phyloP scores from a whole-genome alignment of 495 filamentous ascomycete genomes.

The Aspergillus heteromorphus region DNA sequence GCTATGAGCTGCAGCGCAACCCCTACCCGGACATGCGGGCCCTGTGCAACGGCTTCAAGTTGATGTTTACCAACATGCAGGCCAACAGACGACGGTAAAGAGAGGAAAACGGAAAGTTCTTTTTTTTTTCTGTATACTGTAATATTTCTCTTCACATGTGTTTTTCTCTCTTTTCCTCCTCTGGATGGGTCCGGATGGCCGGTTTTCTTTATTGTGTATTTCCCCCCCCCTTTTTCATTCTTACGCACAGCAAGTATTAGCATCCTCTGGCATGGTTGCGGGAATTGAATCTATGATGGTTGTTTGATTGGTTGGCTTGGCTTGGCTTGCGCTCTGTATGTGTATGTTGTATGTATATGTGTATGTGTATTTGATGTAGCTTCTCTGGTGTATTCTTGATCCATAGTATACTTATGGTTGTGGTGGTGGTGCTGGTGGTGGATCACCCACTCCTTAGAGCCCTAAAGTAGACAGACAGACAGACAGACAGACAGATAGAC shows the following conservation, averaged over 20 bases:
- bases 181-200: not conserved
- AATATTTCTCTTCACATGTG: slow-evolving; percentile 2
- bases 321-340: not conserved
- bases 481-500: no score
- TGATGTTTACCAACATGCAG: slow-evolving; percentile 56
- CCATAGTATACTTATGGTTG: no score
- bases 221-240: no score
- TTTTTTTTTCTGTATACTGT: slow-evolving; percentile 21
- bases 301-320: not conserved
- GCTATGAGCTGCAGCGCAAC: slow-evolving; percentile 79
- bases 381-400: no score
- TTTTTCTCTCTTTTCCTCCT: not conserved
- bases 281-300: not conserved
- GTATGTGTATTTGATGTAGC: no score
- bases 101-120: not conserved
- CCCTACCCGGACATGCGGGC: slow-evolving; percentile 91
- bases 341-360: no score
- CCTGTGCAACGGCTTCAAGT: slow-evolving; percentile 82
- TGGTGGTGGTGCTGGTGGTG: no score
- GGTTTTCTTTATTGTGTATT: not conserved
- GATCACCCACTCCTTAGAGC: no score
- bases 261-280: not conserved
- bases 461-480: no score
- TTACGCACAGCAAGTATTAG: not conserved
- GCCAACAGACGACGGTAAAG: slow-evolving; percentile 31